Base-by-base conservation (phyloP, 805 yeast species). In the Metschnikowia kunwiensis region DNA sequence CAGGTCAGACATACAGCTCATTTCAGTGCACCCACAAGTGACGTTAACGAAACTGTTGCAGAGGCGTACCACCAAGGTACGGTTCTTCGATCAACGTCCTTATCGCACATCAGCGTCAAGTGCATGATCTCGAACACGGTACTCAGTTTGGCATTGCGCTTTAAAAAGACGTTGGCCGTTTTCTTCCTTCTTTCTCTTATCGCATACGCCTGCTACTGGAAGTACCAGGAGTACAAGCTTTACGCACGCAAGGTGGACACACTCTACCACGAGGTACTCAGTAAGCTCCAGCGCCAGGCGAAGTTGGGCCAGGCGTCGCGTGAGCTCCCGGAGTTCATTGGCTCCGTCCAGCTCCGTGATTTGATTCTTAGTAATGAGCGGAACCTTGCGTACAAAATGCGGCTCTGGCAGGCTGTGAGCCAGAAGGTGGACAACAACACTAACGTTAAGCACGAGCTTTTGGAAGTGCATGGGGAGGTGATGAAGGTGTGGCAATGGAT, bases 401-500 rank as follows among this genome's bases (percentile, higher is more conserved):
- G 61, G 21, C 51, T 81, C 7, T 86, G 96, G 95, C 68, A 66
- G 11, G 53, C 57, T 16, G 79, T 86, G 2, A 64, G 70, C 30
- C 60, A 60, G 14, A 65, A 61, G 21, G 72, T 88, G 5, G 95
- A 86, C 46, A 60, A 64, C 29, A 82, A 85, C 55, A 65, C 83
- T 15, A 82, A 81, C 50, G 76, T 88, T 9, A 73, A 79, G 40
- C 66, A 72, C 12, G 70, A 76, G 24, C 70, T 81, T 37, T 61
- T 77, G 38, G 97, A 88, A 55, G 71, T 80, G 19, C 84, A 82
- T 51, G 96, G 97, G 12, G 96, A 88, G 47, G 84, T 88, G 42
- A 77, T 84, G 72, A 78, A 79, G 53, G 86, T 86, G 23, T 85
- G 95, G 86, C 87, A 86, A 54, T 88, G 96, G 96, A 71, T 80